phyloP scores from a whole-genome alignment of 2,329 filamentous ascomycete species.

The Aspergillus sojae region DNA sequence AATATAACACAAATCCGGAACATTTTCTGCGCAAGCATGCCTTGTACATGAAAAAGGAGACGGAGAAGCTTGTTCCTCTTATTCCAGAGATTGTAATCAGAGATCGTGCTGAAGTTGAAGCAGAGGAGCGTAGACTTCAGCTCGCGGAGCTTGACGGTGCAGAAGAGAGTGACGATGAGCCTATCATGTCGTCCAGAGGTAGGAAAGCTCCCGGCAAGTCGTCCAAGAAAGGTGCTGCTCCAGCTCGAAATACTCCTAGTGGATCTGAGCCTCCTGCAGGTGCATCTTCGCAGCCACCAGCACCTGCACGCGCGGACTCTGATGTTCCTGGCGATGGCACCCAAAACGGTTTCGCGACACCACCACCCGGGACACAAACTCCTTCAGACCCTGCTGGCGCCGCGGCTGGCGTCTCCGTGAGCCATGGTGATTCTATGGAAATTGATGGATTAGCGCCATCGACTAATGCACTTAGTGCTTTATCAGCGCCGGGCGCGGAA shows the following conservation, averaged over 20 bases:
- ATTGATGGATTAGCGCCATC: slow-evolving; percentile 72
- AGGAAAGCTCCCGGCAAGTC: slow-evolving; percentile 82
- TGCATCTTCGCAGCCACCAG: slow-evolving; percentile 51
- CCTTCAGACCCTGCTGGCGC: slow-evolving; percentile 72
- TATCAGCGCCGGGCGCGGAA: slow-evolving; percentile 73
- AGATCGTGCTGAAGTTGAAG: slow-evolving; percentile 91
- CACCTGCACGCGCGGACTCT: slow-evolving; percentile 66
- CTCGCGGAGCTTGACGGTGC: slow-evolving; percentile 78
- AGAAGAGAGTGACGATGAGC: slow-evolving; percentile 94
- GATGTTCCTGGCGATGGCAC: slow-evolving; percentile 74
- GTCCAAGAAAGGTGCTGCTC: slow-evolving; percentile 64
- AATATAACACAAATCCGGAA: slow-evolving; percentile 87
- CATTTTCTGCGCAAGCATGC: slow-evolving; percentile 91
- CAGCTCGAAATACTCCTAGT: slow-evolving; percentile 72
- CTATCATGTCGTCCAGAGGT: slow-evolving; percentile 95
- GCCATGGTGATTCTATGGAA: slow-evolving; percentile 84
- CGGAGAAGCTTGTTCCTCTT: slow-evolving; percentile 90
- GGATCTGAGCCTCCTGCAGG: slow-evolving; percentile 73
- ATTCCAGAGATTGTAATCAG: slow-evolving; percentile 92
- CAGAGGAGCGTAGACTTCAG: slow-evolving; percentile 78
- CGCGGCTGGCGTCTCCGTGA: slow-evolving; percentile 60
- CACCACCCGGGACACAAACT: slow-evolving; percentile 75
- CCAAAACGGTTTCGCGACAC: slow-evolving; percentile 81
- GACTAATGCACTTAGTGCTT: slow-evolving; percentile 67
- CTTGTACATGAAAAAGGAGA: slow-evolving; percentile 94